Evolutionary conservation across 495 filamentous ascomycete genomes (phyloP).

Genomic region (Podospora conica): DNA sequence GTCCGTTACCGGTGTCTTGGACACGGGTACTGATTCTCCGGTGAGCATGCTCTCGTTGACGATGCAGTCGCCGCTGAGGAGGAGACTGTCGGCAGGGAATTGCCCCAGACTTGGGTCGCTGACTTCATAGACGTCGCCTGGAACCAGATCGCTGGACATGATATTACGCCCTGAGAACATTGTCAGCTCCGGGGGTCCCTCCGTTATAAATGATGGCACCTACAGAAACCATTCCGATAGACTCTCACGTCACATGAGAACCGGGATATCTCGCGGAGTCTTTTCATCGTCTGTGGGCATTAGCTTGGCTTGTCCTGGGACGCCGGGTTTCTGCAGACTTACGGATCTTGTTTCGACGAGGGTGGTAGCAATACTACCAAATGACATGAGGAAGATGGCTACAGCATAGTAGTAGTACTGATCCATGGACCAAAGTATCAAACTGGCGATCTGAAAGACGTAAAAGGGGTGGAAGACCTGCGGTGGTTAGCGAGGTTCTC

Average conservation of each 20-base stretch:
- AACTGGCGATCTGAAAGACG: constrained; percentile 92
- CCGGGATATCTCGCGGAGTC: constrained; percentile 82
- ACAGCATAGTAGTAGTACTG: constrained; percentile 96
- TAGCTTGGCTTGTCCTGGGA: constrained; percentile 1
- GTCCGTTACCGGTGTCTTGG: constrained; percentile 82
- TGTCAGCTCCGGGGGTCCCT: background rate
- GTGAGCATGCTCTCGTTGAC: constrained; percentile 99
- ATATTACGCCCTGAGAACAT: constrained; percentile 66
- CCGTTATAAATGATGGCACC: constrained; percentile 23
- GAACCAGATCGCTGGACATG: constrained; percentile 79
- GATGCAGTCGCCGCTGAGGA: constrained; percentile 92
- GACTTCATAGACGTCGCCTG: constrained; percentile 95
- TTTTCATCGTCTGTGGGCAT: constrained; percentile 67
- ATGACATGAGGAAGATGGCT: constrained; percentile 93
- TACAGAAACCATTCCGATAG: constrained; percentile 90
- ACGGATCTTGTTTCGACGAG: constrained; percentile 85
- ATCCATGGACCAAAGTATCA: constrained; percentile 91
- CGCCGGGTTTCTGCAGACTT: constrained; percentile 19
- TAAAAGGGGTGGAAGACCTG: constrained; percentile 97
- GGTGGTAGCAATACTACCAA: constrained; percentile 83
- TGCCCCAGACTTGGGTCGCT: constrained; percentile 93
- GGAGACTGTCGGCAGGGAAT: constrained; percentile 87
- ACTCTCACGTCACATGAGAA: constrained; percentile 96
- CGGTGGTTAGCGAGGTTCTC: constrained; percentile 1
- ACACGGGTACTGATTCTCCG: constrained; percentile 94